These are phyloP conservation scores for Tubosaeta brunneosetosa DNA, from an alignment of 768 basidiomycete species.

Conservation along the genomic window DNA sequence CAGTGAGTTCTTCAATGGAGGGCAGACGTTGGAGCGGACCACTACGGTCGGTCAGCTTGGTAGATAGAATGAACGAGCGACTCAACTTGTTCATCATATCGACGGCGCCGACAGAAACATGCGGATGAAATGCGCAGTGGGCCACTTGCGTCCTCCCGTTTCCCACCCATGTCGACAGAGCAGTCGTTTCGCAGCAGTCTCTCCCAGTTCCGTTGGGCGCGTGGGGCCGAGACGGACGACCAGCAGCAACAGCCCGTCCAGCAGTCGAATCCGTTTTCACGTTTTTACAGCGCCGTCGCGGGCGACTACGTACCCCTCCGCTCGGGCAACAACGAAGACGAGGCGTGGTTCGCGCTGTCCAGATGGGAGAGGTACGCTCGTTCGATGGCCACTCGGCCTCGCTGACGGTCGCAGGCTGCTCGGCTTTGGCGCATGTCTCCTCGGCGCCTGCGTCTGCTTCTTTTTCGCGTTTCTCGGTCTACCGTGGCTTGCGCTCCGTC, in stretches of 20 bases:
- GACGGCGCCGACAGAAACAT: too few relatives aligned
- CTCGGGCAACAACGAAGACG: conserved; percentile 87
- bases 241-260: conserved; percentile 44
- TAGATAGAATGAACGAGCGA: too few relatives aligned
- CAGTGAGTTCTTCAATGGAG: too few relatives aligned
- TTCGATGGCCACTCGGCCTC: not conserved
- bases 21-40: too few relatives aligned
- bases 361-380: conserved; percentile 83
- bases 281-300: conserved; percentile 83
- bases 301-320: conserved; percentile 87
- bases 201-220: conserved; percentile 85
- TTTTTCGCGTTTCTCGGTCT: conserved; percentile 83
- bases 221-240: conserved; percentile 59
- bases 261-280: conserved; percentile 65
- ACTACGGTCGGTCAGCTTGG: too few relatives aligned
- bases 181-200: conserved; percentile 70
- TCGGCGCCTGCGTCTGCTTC: conserved; percentile 93
- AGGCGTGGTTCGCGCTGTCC: conserved; percentile 88
- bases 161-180: conserved; percentile 35
- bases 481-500: conserved; percentile 63
- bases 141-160: too few relatives aligned
- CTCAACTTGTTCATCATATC: too few relatives aligned
- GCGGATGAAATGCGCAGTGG: too few relatives aligned
- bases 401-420: conserved; percentile 53
- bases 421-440: conserved; percentile 84